Base-by-base conservation (phyloP, 805 yeast genomes). In the Komagataella ulmi region DNA sequence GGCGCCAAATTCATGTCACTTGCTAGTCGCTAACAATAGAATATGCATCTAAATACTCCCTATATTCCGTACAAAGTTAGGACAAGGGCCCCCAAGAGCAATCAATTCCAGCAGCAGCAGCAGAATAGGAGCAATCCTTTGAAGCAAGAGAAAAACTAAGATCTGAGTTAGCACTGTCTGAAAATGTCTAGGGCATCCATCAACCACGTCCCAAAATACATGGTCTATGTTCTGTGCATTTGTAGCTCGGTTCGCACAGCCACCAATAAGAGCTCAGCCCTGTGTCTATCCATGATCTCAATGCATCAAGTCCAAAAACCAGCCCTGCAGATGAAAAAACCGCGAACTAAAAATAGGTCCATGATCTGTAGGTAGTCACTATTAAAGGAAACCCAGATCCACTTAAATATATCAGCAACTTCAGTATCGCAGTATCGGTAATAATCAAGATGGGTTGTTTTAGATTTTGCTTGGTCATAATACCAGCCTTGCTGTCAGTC, bases 401-500 rank as follows among this genome's bases (percentile, higher is more conserved):
- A 10, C 40, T 30, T 14, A 30, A 30, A 30, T 30, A 30, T 3
- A 21, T 21, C 40, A 30, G 40, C 40, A 30, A 30, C 14, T 30
- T 5, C 40, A 30, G 10, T 5, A 10, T 8, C 44, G 19, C 12
- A n/a, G n/a, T n/a, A n/a, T n/a, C n/a, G n/a, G 2, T 47, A 12
- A 14, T 23, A 18, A 24, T 24, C n/a, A 50, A 21, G 6, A 55
- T 55, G 57, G 54, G 56, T 46, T 62, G 67, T 56, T 60, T 59
- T 53, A 59, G 71, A 55, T 48, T 57, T 46, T 53, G 56, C 43
- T 55, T 60, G 47, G 60, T 65, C 2, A 24, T 57, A 1, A 47
- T 63, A 45, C 67, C 70, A 6, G 50, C 64, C 7, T 14, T 73
- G 4, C 55, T 69, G 7, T 58, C 74, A 21, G 52, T 72, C 19